Base-by-base conservation (phyloP, 805 yeast genomes). In the Metschnikowia colocasiae region DNA sequence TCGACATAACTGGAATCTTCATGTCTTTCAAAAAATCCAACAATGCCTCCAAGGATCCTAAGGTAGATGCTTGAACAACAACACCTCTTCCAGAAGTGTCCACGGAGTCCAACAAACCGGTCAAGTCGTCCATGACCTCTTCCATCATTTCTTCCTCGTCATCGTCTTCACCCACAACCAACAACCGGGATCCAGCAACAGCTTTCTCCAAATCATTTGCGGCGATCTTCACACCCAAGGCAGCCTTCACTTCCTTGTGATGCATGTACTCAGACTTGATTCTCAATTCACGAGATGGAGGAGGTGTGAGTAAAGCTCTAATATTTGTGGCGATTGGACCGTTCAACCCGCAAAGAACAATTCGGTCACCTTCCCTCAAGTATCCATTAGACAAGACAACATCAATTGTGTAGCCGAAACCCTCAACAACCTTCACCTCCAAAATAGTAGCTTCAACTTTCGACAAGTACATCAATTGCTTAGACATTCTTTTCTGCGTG, bases 1-100 rank as follows among this genome's bases (percentile, higher is more conserved):
- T 91, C 30, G 97, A 87, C 97, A 92, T 90, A 31, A 94, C 99
- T 18, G 99, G 99, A 69, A 94, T 94, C 79, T 94, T 94, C 97
- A 91, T 88, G 61, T 88, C 96, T 72, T 92, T 92, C 67, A 94
- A 80, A 88, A 94, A 94, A 69, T 92, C 98, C 54, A 94, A 79
- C 57, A 94, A 75, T 3, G 99, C 99, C 74, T 94, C 99, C 61
- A 94, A 76, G 36, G 99, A 91, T 78, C 99, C 99, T 63, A 94
- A 80, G 18, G 99, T 94, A 5, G 97, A 90, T 1, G 99, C 97
- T 74, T 94, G 99, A 40, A 94, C 99, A 59, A 90, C 88, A 47
- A 94, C 99, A 81, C 99, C 99, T 65, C 81, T 82, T 62, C 99
- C 99, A 40, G 91, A 79, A 55, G 87, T 82, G 69, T 95, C 99